These are phyloP conservation scores for Curvularia spicifera DNA, from an alignment of 2,329 filamentous ascomycete species.

Conservation along the genomic window DNA sequence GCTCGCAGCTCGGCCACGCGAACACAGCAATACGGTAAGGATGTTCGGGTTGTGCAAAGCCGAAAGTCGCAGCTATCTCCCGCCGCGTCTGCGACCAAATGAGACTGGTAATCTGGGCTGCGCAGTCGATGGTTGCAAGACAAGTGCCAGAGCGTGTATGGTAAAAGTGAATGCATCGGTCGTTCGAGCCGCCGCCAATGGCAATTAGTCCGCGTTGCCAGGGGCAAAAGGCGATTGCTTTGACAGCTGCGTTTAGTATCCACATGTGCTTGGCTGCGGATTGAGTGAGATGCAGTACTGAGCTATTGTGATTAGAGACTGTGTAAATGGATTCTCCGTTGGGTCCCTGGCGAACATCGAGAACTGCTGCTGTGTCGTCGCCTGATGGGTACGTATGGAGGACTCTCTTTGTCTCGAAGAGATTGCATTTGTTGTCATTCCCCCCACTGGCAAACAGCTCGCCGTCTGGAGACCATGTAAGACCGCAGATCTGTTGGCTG, in stretches of 20 bases:
- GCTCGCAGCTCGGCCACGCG: slow-evolving; percentile 88
- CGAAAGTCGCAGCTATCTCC: slow-evolving; percentile 93
- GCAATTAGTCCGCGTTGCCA: slow-evolving; percentile 89
- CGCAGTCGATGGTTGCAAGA: slow-evolving; percentile 88
- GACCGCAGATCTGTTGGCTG: slow-evolving; percentile 86
- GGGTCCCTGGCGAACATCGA: slow-evolving; percentile 37
- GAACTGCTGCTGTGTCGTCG: slow-evolving; percentile 19
- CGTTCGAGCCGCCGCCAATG: slow-evolving; percentile 90
- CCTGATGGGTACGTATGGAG: slow-evolving; percentile 39
- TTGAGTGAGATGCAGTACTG: slow-evolving; percentile 56
- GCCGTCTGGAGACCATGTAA: slow-evolving; percentile 84
- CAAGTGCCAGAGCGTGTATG: slow-evolving; percentile 83
- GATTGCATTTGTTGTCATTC: slow-evolving; percentile 87
- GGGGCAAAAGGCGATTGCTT: slow-evolving; percentile 95
- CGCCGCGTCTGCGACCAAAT: slow-evolving; percentile 86
- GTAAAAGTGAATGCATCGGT: slow-evolving; percentile 95
- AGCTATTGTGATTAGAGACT: slow-evolving; percentile 40
- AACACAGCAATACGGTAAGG: slow-evolving; percentile 90
- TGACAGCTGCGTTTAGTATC: slow-evolving; percentile 85
- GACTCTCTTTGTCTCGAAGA: slow-evolving; percentile 75
- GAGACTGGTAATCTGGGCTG: slow-evolving; percentile 89
- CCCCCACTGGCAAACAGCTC: slow-evolving; percentile 82
- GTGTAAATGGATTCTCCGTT: slow-evolving; percentile 44
- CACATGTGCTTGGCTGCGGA: slow-evolving; percentile 74
- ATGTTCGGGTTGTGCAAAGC: slow-evolving; percentile 90